Conservation (phyloP, 768 basidiomycete species). For the Cubamyces lactineus region DNA sequence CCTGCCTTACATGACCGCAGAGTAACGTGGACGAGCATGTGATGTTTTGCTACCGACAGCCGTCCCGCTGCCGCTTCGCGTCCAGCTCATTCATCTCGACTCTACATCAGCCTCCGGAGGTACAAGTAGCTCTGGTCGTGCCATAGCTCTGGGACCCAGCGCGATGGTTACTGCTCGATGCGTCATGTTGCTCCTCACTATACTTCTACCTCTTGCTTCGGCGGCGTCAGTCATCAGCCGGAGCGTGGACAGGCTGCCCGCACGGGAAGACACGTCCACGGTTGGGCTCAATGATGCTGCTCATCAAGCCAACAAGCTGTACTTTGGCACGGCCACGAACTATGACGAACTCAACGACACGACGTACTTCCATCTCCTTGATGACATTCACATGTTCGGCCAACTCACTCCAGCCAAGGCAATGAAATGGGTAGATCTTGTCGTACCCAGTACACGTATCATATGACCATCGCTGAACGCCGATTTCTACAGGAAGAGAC, state of each 20-base stretch:
- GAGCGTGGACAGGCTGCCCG: not conserved
- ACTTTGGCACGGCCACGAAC: conserved; percentile 53
- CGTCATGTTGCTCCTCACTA: no score
- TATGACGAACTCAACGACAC: conserved; percentile 46
- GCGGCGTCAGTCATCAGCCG: not conserved
- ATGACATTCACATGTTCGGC: conserved; percentile 41
- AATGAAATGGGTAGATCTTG: conserved; percentile 55
- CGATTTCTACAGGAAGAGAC: conserved; percentile 45
- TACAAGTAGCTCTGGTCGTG: no score
- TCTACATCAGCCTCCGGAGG: no score
- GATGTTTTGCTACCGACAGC: no score
- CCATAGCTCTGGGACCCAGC: no score
- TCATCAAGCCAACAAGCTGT: conserved; percentile 35
- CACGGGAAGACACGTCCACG: not conserved
- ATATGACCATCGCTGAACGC: no score
- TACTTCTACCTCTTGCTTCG: no score
- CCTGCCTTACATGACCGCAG: no score
- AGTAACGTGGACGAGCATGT: no score
- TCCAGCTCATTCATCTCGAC: no score
- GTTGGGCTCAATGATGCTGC: not conserved
- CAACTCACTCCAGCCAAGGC: conserved; percentile 53
- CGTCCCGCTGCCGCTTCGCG: no score
- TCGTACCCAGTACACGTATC: no score
- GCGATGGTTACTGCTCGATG: not conserved
- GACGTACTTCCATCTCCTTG: conserved; percentile 42